Evolutionary conservation across 1,284 basidiomycete genomes (phyloP).

Genomic region (Moniliophthora roreri): DNA sequence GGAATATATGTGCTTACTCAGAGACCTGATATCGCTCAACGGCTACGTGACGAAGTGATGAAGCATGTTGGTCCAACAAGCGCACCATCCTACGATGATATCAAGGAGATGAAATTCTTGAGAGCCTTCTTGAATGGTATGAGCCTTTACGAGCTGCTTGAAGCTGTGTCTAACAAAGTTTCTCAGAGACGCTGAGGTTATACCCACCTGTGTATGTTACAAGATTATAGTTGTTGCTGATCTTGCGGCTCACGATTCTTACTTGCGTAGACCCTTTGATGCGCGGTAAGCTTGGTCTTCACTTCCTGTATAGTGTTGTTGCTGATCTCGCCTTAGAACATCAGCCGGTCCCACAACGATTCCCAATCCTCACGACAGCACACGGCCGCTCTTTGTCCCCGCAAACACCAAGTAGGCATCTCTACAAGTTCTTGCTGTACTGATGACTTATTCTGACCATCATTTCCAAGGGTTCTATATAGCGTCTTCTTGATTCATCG

Average conservation of each 20-base stretch:
- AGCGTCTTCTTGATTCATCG: conserved; percentile 38
- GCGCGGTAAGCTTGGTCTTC: conserved; percentile 19
- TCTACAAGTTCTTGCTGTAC: background rate
- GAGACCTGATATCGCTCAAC: conserved; percentile 36
- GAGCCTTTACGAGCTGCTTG: background rate
- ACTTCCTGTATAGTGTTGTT: no score
- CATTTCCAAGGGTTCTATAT: conserved; percentile 23
- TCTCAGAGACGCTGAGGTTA: conserved; percentile 29
- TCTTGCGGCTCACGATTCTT: no score
- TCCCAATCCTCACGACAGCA: conserved; percentile 20
- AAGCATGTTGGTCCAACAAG: conserved; percentile 32
- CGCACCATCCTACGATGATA: conserved; percentile 29
- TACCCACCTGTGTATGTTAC: conserved; percentile 27
- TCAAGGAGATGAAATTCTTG: conserved; percentile 34
- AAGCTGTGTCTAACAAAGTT: background rate
- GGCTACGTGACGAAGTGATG: conserved; percentile 43
- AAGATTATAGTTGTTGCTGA: background rate
- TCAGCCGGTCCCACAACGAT: conserved; percentile 26
- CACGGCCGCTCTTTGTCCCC: conserved; percentile 27
- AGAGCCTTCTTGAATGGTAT: conserved; percentile 35
- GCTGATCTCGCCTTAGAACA: conserved; percentile 19
- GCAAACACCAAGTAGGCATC: conserved; percentile 22
- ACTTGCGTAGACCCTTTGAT: no score
- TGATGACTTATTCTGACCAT: background rate
- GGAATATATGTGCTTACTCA: conserved; percentile 44